Percentiles rank a stretch among this genome's conserved stretches.
Evolutionary conservation across 2,329 filamentous ascomycete species (phyloP).

Genomic region (Colletotrichum abscissum): DNA sequence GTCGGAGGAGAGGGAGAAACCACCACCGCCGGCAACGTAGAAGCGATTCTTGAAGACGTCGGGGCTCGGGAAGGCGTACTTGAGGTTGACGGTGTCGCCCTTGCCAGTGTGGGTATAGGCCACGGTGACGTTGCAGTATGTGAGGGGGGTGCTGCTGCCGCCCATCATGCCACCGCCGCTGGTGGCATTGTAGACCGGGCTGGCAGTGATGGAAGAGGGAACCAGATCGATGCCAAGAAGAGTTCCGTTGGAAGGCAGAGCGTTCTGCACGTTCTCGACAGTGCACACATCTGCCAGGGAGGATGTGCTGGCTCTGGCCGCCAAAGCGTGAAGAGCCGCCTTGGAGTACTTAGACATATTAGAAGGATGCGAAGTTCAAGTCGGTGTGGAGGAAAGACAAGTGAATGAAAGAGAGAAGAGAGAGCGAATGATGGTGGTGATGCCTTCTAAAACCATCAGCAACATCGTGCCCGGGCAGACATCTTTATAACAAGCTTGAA

Average conservation of each 20-base stretch:
- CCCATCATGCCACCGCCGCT: conserved; percentile 42
- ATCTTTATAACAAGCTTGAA: neutral
- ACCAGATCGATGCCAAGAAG: conserved; percentile 43
- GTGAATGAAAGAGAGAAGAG: neutral
- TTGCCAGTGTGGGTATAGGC: conserved; percentile 55
- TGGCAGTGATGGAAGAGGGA: conserved; percentile 16
- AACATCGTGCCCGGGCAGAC: neutral
- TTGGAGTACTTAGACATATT: conserved; percentile 19
- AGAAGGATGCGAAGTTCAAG: too few relatives aligned
- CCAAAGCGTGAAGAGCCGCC: conserved; percentile 8
- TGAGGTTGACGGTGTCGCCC: conserved; percentile 47
- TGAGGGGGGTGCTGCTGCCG: conserved; percentile 45
- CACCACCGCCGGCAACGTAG: conserved; percentile 57
- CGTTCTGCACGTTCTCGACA: conserved; percentile 37
- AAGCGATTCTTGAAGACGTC: conserved; percentile 56
- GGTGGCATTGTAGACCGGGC: conserved; percentile 30
- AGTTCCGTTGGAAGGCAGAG: conserved; percentile 39
- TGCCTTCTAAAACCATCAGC: neutral
- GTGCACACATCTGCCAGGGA: conserved; percentile 39
- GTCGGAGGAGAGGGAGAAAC: conserved; percentile 45
- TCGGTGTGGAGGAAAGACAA: neutral
- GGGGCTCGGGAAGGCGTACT: conserved; percentile 56
- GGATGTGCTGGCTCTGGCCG: conserved; percentile 33
- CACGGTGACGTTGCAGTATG: conserved; percentile 59
- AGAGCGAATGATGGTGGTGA: neutral